Evolutionary conservation across 768 basidiomycete species (phyloP).

Genomic region (Naganishia randhawae): DNA sequence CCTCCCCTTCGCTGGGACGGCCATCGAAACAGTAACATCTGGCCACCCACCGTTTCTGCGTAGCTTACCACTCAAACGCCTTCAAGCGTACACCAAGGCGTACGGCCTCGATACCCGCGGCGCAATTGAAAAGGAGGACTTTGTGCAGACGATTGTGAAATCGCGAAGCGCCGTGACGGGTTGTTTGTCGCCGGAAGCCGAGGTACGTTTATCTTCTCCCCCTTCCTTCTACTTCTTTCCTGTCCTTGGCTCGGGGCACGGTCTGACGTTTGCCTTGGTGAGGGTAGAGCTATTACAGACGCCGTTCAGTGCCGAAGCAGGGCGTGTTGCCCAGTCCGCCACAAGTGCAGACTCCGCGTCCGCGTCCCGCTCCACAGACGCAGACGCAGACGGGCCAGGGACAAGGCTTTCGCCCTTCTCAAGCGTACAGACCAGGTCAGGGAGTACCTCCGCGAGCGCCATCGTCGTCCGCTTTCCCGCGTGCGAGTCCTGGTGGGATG

Average conservation of each 20-base stretch:
- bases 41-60: slow-evolving; percentile 39
- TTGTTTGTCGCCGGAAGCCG: slow-evolving; percentile 44
- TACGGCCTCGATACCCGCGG: slow-evolving; percentile 38
- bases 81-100: slow-evolving; percentile 47
- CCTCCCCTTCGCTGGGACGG: no score
- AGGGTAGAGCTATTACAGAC: slow-evolving; percentile 43
- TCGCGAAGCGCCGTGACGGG: slow-evolving; percentile 44
- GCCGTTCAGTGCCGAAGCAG: slow-evolving; percentile 44
- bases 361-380: slow-evolving; percentile 22
- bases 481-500: slow-evolving; percentile 19
- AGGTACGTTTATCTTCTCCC: slow-evolving; percentile 46
- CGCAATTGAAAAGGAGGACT: slow-evolving; percentile 50
- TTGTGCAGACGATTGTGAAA: slow-evolving; percentile 45
- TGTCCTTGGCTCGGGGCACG: no score
- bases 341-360: slow-evolving; percentile 11
- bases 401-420: background rate
- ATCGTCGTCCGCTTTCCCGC: background rate
- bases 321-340: slow-evolving; percentile 30
- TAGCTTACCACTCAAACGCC: slow-evolving; percentile 44
- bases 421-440: background rate
- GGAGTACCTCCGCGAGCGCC: no score
- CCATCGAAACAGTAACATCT: slow-evolving; percentile 41
- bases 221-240: no score
- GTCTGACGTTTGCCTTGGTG: no score
- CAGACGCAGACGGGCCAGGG: background rate